Evolutionary conservation across 306 rosid genomes (phyloP).

Genomic region (Prunus mongolica): DNA sequence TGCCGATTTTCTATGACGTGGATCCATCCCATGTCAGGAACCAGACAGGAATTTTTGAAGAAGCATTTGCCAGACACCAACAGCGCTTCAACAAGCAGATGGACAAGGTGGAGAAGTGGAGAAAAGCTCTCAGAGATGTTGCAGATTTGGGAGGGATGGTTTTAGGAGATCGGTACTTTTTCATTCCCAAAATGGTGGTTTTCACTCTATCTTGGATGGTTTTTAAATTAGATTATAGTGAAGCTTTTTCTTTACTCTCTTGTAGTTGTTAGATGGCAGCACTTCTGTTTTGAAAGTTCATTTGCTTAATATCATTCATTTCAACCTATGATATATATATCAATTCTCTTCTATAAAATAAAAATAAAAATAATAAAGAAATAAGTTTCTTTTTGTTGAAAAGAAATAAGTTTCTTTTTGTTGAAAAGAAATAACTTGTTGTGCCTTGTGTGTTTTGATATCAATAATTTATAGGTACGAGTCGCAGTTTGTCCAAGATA

Average conservation of each 20-base stretch:
- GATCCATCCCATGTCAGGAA: not conserved
- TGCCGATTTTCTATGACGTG: not conserved
- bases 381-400: not conserved
- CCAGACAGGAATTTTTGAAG: not conserved
- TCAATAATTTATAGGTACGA: not conserved
- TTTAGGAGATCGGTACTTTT: not conserved
- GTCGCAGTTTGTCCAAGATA: not conserved
- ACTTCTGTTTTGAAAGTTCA: not conserved
- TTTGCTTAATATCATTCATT: not conserved
- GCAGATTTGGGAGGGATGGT: constrained; percentile 1
- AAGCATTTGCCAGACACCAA: constrained; percentile 1
- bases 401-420: not conserved
- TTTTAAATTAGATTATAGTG: not conserved
- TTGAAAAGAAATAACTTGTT: not conserved
- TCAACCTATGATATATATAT: too few relatives aligned
- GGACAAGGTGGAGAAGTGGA: constrained; percentile 1
- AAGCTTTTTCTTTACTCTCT: too few relatives aligned
- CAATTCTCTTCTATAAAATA: too few relatives aligned
- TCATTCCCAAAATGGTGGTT: not conserved
- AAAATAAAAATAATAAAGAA: too few relatives aligned
- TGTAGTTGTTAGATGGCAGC: too few relatives aligned
- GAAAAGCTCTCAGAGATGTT: not conserved
- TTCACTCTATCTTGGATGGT: not conserved
- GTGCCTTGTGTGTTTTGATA: not conserved
- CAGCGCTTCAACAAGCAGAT: not conserved